Percentiles rank a stretch among this genome's conserved stretches.
These are phyloP conservation scores for Xylaria intraflava DNA, from an alignment of 495 filamentous ascomycete species.

Conservation along the genomic window DNA sequence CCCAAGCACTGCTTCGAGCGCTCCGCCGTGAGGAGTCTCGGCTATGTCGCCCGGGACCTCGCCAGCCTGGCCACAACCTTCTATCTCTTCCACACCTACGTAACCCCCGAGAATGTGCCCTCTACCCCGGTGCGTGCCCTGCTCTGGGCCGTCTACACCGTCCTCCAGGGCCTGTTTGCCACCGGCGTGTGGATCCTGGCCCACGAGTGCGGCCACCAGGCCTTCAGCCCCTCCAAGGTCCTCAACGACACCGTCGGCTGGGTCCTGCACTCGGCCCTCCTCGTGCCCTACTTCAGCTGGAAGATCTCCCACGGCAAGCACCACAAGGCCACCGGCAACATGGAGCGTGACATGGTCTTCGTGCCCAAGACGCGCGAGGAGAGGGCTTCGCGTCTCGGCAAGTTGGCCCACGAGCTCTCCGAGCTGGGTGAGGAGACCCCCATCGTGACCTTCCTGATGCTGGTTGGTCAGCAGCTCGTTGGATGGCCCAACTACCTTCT, in stretches of 20 bases:
- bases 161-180: slow-evolving; percentile 68
- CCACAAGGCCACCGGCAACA: slow-evolving; percentile 91
- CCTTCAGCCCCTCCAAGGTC: slow-evolving; percentile 72
- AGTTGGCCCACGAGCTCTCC: slow-evolving; percentile 65
- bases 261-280: slow-evolving; percentile 71
- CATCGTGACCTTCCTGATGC: slow-evolving; percentile 63
- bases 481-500: slow-evolving; percentile 86
- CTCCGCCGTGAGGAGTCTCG: slow-evolving; percentile 53
- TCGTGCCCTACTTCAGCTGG: slow-evolving; percentile 90
- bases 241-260: slow-evolving; percentile 84
- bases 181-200: slow-evolving; percentile 82
- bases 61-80: slow-evolving; percentile 56
- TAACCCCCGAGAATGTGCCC: slow-evolving; percentile 53
- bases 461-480: slow-evolving; percentile 76
- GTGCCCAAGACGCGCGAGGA: slow-evolving; percentile 76
- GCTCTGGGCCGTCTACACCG: slow-evolving; percentile 64
- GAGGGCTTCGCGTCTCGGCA: slow-evolving; percentile 64
- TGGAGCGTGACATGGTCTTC: slow-evolving; percentile 97
- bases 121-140: slow-evolving; percentile 47
- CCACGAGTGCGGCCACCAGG: slow-evolving; percentile 83
- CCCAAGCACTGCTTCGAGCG: slow-evolving; percentile 76
- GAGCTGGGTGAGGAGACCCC: slow-evolving; percentile 95
- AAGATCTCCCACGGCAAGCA: slow-evolving; percentile 91
- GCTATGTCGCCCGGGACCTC: slow-evolving; percentile 67
- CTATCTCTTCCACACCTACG: slow-evolving; percentile 58